Conservation (phyloP, 805 yeast genomes). For the Naumovozyma castellii region DNA sequence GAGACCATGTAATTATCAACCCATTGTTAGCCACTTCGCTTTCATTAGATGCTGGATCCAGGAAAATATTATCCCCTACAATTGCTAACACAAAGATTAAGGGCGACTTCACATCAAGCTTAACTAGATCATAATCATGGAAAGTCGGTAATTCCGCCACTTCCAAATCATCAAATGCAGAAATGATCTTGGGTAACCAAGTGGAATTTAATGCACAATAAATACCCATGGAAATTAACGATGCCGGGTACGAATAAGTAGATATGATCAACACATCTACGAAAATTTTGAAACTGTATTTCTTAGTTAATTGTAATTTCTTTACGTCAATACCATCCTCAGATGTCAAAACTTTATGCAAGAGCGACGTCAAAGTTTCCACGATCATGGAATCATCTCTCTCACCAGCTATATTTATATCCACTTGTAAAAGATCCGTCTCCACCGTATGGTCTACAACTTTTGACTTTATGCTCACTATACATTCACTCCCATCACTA, state of each 20-base stretch:
- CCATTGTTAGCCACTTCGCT: slow-evolving; percentile 85
- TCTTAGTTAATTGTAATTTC: slow-evolving; percentile 54
- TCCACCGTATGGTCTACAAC: slow-evolving; percentile 48
- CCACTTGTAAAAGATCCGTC: slow-evolving; percentile 54
- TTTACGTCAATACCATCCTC: slow-evolving; percentile 35
- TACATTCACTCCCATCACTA: slow-evolving; percentile 87
- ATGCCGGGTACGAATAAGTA: slow-evolving; percentile 70
- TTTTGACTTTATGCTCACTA: slow-evolving; percentile 81
- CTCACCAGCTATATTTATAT: slow-evolving; percentile 70
- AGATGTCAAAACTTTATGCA: slow-evolving; percentile 29
- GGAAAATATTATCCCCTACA: slow-evolving; percentile 52
- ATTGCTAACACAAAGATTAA: slow-evolving; percentile 67
- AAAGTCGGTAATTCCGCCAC: slow-evolving; percentile 86
- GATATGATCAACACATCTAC: slow-evolving; percentile 76
- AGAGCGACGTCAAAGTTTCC: slow-evolving; percentile 49
- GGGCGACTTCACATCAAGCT: slow-evolving; percentile 49
- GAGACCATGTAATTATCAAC: slow-evolving; percentile 60
- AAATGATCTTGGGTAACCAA: slow-evolving; percentile 58
- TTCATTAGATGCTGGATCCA: slow-evolving; percentile 87
- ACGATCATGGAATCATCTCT: slow-evolving; percentile 72
- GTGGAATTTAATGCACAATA: slow-evolving; percentile 78
- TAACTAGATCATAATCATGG: slow-evolving; percentile 73
- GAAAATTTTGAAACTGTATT: slow-evolving; percentile 65
- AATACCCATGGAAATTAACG: slow-evolving; percentile 67
- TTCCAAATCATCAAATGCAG: slow-evolving; percentile 54